Base-by-base conservation (phyloP, 345 rosid species). In the Lepidium didymum region DNA sequence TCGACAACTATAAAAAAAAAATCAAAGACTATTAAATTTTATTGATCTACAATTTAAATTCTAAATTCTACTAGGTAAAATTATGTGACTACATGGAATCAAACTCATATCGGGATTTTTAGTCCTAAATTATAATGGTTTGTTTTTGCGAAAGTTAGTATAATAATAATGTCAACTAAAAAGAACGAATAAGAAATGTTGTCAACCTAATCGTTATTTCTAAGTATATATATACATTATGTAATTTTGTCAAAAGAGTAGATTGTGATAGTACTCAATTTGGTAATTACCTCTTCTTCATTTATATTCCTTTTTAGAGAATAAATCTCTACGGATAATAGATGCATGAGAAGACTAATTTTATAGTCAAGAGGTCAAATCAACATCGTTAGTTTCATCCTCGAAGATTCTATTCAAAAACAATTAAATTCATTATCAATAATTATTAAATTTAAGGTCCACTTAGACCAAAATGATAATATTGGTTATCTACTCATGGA, bases 401-500 rank as follows among this genome's bases (percentile, higher is more conserved):
- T 49, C 59, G 56, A 38, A 19, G 14, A 11, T 18, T 56, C 3
- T 19, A 36, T 56, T 56, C 16, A 56, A 36, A 35, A 19, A 18
- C 10, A 7, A 43, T 36, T 35, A 16, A 71, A 11, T 25, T 27
- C 56, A 42, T 55, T 50, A 50, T 16, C 62, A 14, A 41, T 41
- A 23, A 73, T 19, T 12, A 10, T 29, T 21, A 58, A 49, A 50
- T 58, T 6, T 4, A 27, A 27, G 6, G 68, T 59, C 72, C 57
- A 47, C 38, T 3, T 35, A 45, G 58, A 27, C 76, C 43, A 12
- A 19, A 27, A 66, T 41, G 55, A 59, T 41, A 57, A 6, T 65
- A 47, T 50, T 73, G 77, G 67, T 73, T 21, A 73, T 43, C 77
- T 66, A 73, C 77, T 11, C 56, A 23, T 42, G 36, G 60, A 35